Conservation (phyloP, 2,329 filamentous ascomycete species). For the Aureobasidium mangrovei region DNA sequence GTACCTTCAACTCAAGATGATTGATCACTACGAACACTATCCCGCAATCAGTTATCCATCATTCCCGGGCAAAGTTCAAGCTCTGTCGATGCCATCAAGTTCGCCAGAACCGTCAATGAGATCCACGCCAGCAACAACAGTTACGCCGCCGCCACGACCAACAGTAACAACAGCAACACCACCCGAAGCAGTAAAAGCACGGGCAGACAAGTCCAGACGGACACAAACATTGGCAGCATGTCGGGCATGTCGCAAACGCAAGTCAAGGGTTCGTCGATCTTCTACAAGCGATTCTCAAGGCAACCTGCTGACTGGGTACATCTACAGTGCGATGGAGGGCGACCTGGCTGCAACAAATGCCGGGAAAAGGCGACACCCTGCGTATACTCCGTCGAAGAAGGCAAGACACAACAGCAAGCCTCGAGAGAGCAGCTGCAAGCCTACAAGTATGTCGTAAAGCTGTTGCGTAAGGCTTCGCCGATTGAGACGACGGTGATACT, state of each 20-base stretch:
- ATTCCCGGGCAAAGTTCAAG: constrained; percentile 4
- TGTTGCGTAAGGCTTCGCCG: constrained; percentile 2
- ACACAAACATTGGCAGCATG: constrained; percentile 10
- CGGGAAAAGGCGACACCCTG: not conserved
- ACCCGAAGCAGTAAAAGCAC: not conserved
- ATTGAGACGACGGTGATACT: not conserved
- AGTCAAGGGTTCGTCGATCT: not conserved
- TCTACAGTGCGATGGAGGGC: constrained; percentile 1
- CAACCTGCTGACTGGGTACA: not conserved
- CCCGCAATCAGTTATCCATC: not conserved
- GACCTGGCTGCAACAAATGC: constrained; percentile 3
- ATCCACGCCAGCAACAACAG: not conserved
- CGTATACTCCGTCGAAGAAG: constrained; percentile 6
- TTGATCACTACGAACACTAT: not conserved
- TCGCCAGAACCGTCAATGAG: not conserved
- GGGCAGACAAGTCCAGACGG: not conserved
- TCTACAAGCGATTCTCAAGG: not conserved
- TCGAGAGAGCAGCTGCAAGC: constrained; percentile 8
- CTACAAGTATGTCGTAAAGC: not conserved
- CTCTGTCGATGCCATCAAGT: not conserved
- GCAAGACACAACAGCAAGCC: constrained; percentile 11
- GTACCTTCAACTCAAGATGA: not conserved
- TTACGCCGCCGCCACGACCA: not conserved
- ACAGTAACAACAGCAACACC: not conserved
- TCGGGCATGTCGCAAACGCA: constrained; percentile 5